These are phyloP conservation scores for Euryodendron excelsum DNA, from an alignment of 148 eudicot species.

Conservation along the genomic window DNA sequence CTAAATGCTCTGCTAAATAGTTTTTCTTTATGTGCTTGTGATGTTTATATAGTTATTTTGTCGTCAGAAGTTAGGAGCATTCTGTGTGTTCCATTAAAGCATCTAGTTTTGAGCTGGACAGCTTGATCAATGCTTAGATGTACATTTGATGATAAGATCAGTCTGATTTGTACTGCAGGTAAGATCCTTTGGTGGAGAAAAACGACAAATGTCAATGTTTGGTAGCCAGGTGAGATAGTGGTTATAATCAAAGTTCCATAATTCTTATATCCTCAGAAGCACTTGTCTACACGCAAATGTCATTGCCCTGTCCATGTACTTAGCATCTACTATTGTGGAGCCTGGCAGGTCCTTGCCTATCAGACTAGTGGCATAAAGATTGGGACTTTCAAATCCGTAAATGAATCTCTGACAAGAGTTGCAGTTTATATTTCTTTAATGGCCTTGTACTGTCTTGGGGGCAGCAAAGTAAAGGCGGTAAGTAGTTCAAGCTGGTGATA, in stretches of 20 bases:
- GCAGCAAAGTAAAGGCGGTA: conserved; percentile 93
- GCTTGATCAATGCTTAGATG: not conserved
- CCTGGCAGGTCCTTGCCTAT: conserved; percentile 67
- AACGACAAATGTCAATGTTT: conserved; percentile 88
- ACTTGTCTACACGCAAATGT: not conserved
- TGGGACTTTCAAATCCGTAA: conserved; percentile 77
- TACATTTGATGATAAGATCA: not conserved
- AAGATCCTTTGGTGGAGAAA: conserved; percentile 96
- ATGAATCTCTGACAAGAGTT: conserved; percentile 84
- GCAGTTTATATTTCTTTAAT: conserved; percentile 87
- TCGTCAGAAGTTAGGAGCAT: not conserved
- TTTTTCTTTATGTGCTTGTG: not conserved
- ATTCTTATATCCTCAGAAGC: not conserved
- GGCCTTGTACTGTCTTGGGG: conserved; percentile 89
- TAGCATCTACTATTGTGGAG: conserved; percentile 13
- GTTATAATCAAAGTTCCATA: not conserved
- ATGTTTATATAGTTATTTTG: not conserved
- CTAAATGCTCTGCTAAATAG: not conserved
- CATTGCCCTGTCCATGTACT: conserved; percentile 2
- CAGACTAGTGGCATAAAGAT: conserved; percentile 85
- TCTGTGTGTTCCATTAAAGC: not conserved
- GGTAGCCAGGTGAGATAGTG: conserved; percentile 64
- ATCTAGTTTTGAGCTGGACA: conserved; percentile 7
- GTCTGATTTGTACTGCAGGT: conserved; percentile 49
- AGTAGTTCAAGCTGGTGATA: conserved; percentile 25